These are phyloP conservation scores for Lactarius deliciosus DNA, from an alignment of 768 basidiomycete species.

Conservation along the genomic window DNA sequence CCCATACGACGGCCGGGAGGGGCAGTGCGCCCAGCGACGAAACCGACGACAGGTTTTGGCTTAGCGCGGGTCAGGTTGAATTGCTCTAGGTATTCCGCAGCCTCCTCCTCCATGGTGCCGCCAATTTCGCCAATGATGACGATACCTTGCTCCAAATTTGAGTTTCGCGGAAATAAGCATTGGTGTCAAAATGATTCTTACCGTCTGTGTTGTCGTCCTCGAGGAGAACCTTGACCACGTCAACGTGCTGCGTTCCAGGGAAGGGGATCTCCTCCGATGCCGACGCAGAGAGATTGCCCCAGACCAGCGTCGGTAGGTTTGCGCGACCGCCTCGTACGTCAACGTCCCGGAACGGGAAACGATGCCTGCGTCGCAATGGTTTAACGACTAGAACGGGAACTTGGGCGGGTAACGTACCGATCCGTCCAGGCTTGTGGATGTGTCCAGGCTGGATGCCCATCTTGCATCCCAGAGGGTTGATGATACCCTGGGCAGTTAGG, in stretches of 20 bases:
- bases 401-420: conserved; percentile 55
- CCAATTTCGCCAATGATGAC: conserved; percentile 99
- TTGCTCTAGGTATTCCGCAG: conserved; percentile 90
- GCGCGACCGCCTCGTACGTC: conserved; percentile 98
- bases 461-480: conserved; percentile 96
- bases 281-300: conserved; percentile 94
- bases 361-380: conserved; percentile 56
- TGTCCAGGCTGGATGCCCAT: conserved; percentile 99
- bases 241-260: conserved; percentile 93
- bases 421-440: conserved; percentile 94
- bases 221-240: conserved; percentile 95
- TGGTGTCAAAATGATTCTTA: conserved; percentile 32
- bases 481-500: conserved; percentile 99
- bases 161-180: conserved; percentile 10
- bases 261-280: conserved; percentile 98
- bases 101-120: conserved; percentile 99
- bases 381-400: not conserved
- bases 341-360: conserved; percentile 94
- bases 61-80: conserved; percentile 85
- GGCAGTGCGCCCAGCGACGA: conserved; percentile 97
- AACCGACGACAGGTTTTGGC: conserved; percentile 96
- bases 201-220: conserved; percentile 93
- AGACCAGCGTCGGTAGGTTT: conserved; percentile 96
- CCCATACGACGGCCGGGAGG: conserved; percentile 99
- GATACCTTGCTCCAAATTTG: conserved; percentile 56